Conservation (phyloP, 176 grass and related monocot species). For the Saccharum officinarum region DNA sequence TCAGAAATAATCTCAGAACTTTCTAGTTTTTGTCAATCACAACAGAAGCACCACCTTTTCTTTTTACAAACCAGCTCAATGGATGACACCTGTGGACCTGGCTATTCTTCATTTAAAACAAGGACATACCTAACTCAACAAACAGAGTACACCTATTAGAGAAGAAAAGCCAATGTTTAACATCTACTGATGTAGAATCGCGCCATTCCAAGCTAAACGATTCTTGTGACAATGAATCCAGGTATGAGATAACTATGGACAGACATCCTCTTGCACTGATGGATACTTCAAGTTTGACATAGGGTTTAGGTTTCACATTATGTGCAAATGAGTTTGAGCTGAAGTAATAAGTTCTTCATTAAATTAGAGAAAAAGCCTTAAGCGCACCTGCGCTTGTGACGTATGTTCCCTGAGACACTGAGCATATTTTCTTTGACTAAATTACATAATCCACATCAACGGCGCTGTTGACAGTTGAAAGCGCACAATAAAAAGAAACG, state of each 20-base stretch:
- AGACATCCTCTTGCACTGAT: background rate
- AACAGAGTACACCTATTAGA: background rate
- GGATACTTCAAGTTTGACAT: background rate
- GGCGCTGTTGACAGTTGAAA: background rate
- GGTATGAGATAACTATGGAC: background rate
- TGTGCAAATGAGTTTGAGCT: background rate
- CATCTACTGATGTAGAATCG: background rate
- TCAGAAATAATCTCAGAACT: constrained; percentile 44
- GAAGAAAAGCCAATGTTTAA: background rate
- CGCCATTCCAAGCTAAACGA: background rate
- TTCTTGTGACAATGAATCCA: background rate
- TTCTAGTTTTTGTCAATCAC: constrained; percentile 52
- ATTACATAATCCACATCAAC: background rate
- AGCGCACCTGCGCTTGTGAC: background rate
- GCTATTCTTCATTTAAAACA: background rate
- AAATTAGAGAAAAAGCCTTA: background rate
- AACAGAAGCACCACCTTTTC: constrained; percentile 55
- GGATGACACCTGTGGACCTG: constrained; percentile 38
- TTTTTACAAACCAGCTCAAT: constrained; percentile 55
- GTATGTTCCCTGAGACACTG: background rate
- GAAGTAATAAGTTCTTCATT: background rate
- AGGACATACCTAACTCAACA: too few species aligned
- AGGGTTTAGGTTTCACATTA: background rate
- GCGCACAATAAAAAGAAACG: background rate
- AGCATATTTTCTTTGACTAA: background rate